These are phyloP conservation scores for Pelargonium australe DNA, from an alignment of 441 rosid genomes.

Conservation along the genomic window DNA sequence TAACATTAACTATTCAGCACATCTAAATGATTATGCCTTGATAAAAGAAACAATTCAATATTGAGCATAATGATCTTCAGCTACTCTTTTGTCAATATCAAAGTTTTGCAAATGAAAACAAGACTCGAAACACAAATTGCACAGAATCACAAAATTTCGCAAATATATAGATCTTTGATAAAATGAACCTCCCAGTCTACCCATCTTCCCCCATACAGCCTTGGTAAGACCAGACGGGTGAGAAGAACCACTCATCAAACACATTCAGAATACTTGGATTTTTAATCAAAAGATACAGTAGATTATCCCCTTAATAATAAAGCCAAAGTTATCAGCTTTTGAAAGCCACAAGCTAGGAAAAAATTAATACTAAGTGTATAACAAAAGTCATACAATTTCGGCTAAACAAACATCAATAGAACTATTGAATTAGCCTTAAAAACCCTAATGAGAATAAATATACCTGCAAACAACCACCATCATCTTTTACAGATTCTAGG, in stretches of 20 bases:
- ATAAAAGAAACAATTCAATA: too few relatives aligned
- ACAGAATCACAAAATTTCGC: too few relatives aligned
- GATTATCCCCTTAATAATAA: background rate
- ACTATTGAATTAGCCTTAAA: background rate
- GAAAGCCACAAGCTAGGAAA: background rate
- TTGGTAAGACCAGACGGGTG: background rate
- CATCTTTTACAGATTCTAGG: slow-evolving; percentile 61
- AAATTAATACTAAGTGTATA: background rate
- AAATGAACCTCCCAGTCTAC: background rate
- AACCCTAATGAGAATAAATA: background rate
- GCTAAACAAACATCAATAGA: slow-evolving; percentile 3
- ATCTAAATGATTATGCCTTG: too few relatives aligned
- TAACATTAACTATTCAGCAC: too few relatives aligned
- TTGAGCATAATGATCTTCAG: background rate
- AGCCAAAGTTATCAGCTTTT: background rate
- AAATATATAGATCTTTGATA: background rate
- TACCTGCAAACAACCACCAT: slow-evolving; percentile 93
- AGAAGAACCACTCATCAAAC: background rate
- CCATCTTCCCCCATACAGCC: background rate
- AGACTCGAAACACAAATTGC: background rate
- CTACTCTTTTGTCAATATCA: background rate
- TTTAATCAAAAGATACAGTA: slow-evolving; percentile 1
- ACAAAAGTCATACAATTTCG: background rate
- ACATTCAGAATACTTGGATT: slow-evolving; percentile 5
- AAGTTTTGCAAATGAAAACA: background rate